phyloP scores from a whole-genome alignment of 176 grass and related monocot genomes.

The Juncus inflexus region DNA sequence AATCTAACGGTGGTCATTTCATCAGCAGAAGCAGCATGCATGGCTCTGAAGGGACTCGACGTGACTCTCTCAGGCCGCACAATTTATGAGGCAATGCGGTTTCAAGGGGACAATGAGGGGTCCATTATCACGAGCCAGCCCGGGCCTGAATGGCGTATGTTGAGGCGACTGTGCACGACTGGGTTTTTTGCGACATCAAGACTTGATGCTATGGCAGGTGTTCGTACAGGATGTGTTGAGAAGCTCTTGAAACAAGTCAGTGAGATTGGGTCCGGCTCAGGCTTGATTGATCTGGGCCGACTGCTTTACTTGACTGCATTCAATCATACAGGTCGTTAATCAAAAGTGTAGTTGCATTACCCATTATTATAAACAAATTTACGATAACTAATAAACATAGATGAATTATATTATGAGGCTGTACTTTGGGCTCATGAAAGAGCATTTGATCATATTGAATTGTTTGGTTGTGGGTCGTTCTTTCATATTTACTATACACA shows the following conservation, averaged over 20 bases:
- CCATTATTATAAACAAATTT: no score
- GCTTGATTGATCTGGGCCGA: background rate
- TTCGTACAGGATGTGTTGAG: background rate
- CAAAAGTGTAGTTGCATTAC: no score
- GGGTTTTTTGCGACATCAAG: slow-evolving; percentile 15
- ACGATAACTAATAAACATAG: no score
- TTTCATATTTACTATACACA: no score
- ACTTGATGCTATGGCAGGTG: slow-evolving; percentile 8
- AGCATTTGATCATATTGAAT: no score
- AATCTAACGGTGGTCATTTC: slow-evolving; percentile 20
- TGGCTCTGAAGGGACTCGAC: slow-evolving; percentile 2
- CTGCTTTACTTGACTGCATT: slow-evolving; percentile 13
- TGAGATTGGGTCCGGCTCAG: background rate
- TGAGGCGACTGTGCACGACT: slow-evolving; percentile 18
- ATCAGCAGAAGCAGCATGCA: slow-evolving; percentile 11
- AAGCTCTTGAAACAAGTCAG: background rate
- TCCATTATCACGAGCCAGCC: slow-evolving; percentile 21
- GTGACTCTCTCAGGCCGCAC: background rate
- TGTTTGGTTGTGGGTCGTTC: no score
- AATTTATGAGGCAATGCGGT: slow-evolving; percentile 14
- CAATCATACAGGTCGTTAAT: slow-evolving; percentile 1
- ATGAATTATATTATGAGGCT: no score
- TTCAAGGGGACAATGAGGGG: slow-evolving; percentile 6
- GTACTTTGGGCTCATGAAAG: no score
- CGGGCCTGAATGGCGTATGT: slow-evolving; percentile 14